Conservation (phyloP, 2,329 filamentous ascomycete species). For the Penicillium sp. region DNA sequence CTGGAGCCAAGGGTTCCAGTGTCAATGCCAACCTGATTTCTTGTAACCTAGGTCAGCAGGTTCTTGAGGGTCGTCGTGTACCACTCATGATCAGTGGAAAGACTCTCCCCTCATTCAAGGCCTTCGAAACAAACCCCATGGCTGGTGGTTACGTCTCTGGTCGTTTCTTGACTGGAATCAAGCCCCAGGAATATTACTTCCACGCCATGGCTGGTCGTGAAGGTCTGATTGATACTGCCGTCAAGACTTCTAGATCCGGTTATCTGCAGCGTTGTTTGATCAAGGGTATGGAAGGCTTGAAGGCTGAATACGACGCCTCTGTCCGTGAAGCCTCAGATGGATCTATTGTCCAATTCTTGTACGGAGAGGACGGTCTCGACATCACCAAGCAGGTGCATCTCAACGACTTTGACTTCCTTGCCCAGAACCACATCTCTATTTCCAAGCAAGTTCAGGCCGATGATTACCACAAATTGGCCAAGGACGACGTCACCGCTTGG, state of each 20-base stretch:
- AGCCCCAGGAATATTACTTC: conserved; percentile 98
- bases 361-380: conserved; percentile 93
- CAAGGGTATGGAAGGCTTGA: conserved; percentile 96
- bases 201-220: conserved; percentile 99
- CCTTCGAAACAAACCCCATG: conserved; percentile 83
- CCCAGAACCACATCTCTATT: conserved; percentile 80
- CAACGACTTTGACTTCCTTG: conserved; percentile 83
- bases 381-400: conserved; percentile 92
- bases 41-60: conserved; percentile 94
- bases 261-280: conserved; percentile 96
- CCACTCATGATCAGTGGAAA: conserved; percentile 98
- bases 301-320: conserved; percentile 88
- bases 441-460: conserved; percentile 71
- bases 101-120: conserved; percentile 87
- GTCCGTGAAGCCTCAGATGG: conserved; percentile 87
- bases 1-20: conserved; percentile 86
- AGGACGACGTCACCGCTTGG: conserved; percentile 63
- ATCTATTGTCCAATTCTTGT: conserved; percentile 89
- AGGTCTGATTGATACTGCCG: conserved; percentile 96
- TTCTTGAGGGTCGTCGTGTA: conserved; percentile 90
- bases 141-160: conserved; percentile 93
- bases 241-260: conserved; percentile 95
- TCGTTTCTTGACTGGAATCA: conserved; percentile 95
- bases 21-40: conserved; percentile 98
- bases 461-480: conserved; percentile 57